A percentile compares a stretch with the other conserved stretches of the same genome.
Conservation (phyloP, 1,284 basidiomycete species). For the Ceratobasidium sp. region DNA sequence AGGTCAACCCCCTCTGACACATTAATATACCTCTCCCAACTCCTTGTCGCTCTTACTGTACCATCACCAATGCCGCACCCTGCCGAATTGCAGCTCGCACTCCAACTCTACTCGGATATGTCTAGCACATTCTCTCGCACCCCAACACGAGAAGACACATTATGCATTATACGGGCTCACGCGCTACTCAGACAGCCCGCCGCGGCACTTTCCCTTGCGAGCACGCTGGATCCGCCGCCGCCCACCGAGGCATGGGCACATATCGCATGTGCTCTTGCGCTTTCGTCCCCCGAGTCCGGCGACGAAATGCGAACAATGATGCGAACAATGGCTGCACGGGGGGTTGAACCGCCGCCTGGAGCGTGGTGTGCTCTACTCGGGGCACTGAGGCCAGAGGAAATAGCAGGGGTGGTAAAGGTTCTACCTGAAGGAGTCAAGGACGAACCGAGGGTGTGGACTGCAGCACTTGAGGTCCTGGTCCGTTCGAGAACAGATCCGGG, state of each 20-base stretch:
- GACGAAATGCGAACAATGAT: conserved; percentile 32
- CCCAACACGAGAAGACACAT: conserved; percentile 18
- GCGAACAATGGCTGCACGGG: conserved; percentile 24
- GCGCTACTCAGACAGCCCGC: conserved; percentile 32
- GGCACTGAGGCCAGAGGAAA: conserved; percentile 17
- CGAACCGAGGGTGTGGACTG: conserved; percentile 10
- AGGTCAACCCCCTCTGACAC: not conserved
- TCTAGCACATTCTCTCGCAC: not conserved
- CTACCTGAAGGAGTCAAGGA: conserved; percentile 11
- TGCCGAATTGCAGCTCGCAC: conserved; percentile 28
- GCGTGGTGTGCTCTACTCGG: conserved; percentile 33
- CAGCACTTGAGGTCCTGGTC: conserved; percentile 5
- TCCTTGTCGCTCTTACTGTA: not conserved
- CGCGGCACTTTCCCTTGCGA: conserved; percentile 6
- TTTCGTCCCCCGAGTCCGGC: conserved; percentile 4
- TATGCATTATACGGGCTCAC: conserved; percentile 2
- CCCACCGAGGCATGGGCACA: conserved; percentile 26
- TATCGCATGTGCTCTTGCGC: conserved; percentile 29
- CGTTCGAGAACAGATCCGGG: not conserved
- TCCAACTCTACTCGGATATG: conserved; percentile 25
- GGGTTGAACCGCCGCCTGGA: conserved; percentile 29
- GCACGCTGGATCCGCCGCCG: conserved; percentile 23
- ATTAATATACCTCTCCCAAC: conserved; percentile 15
- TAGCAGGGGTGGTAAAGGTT: conserved; percentile 25
- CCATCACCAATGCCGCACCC: conserved; percentile 12